phyloP scores from a whole-genome alignment of 2,329 filamentous ascomycete genomes.

The Colletotrichum sidae region DNA sequence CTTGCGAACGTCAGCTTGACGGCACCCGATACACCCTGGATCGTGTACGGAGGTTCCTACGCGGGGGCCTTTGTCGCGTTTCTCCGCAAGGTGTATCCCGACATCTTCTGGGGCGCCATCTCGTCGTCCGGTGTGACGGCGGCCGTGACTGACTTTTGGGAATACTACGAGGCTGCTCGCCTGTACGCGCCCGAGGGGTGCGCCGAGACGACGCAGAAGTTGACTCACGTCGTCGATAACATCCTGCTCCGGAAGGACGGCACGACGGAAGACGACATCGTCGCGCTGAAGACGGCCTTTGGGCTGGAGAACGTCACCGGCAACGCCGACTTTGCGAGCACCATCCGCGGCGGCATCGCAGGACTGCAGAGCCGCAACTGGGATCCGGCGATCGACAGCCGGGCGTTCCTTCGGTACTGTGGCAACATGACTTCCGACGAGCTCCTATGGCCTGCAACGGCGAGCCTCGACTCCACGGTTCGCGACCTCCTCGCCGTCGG shows the following conservation, averaged over 20 bases:
- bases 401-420: slow-evolving; percentile 61
- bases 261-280: slow-evolving; percentile 16
- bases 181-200: slow-evolving; percentile 68
- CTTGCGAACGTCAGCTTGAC: slow-evolving; percentile 75
- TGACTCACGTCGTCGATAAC: slow-evolving; percentile 63
- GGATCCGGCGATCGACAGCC: slow-evolving; percentile 59
- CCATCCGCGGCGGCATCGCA: slow-evolving; percentile 55
- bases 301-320: slow-evolving; percentile 56
- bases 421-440: slow-evolving; percentile 55
- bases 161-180: slow-evolving; percentile 65
- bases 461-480: slow-evolving; percentile 49
- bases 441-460: slow-evolving; percentile 56
- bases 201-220: slow-evolving; percentile 70
- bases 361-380: slow-evolving; percentile 63
- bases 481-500: slow-evolving; percentile 54
- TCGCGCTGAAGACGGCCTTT: slow-evolving; percentile 59
- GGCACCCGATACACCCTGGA: slow-evolving; percentile 74
- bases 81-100: slow-evolving; percentile 79
- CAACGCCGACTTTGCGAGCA: slow-evolving; percentile 60
- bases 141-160: slow-evolving; percentile 82
- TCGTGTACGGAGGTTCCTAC: slow-evolving; percentile 87
- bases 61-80: slow-evolving; percentile 85
- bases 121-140: slow-evolving; percentile 83
- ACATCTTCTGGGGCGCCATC: slow-evolving; percentile 82
- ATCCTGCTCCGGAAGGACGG: slow-evolving; percentile 55